Evolutionary conservation across 768 basidiomycete species (phyloP).

Genomic region (Suillus weaverae): DNA sequence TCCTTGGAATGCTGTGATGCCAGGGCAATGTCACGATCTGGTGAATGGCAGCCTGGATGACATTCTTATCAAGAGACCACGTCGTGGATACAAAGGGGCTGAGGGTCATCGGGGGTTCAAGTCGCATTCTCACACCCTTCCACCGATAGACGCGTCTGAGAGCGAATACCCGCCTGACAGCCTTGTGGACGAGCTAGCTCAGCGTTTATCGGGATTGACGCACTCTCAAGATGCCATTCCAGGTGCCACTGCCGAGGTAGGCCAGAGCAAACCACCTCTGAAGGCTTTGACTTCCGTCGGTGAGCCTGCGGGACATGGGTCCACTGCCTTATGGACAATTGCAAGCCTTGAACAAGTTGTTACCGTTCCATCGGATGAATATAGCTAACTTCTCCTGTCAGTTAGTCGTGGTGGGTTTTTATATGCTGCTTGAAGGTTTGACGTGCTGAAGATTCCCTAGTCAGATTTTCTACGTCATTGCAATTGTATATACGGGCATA

Average conservation of each 20-base stretch:
- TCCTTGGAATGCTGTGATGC: constrained; percentile 37
- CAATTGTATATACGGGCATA: background rate
- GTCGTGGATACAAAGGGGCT: background rate
- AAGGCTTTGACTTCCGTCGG: background rate
- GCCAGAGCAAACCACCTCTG: background rate
- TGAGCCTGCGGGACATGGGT: background rate
- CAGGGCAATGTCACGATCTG: constrained; percentile 6
- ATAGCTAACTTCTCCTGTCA: background rate
- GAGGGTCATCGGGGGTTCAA: background rate
- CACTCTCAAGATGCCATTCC: background rate
- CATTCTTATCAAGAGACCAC: constrained; percentile 1
- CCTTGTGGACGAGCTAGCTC: background rate
- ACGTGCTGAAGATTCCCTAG: background rate
- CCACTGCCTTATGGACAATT: background rate
- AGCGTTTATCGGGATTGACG: background rate
- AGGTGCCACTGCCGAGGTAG: background rate
- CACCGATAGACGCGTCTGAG: background rate
- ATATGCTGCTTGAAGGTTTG: background rate
- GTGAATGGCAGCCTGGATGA: background rate
- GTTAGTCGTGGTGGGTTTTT: background rate
- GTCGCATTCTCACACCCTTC: background rate
- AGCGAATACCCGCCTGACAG: background rate
- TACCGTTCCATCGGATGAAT: background rate
- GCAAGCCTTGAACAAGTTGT: background rate
- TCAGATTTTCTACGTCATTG: background rate